Percentiles rank a stretch among this genome's conserved stretches.
Evolutionary conservation across 768 basidiomycete species (phyloP).

Genomic region (Chalciporus piperatus): DNA sequence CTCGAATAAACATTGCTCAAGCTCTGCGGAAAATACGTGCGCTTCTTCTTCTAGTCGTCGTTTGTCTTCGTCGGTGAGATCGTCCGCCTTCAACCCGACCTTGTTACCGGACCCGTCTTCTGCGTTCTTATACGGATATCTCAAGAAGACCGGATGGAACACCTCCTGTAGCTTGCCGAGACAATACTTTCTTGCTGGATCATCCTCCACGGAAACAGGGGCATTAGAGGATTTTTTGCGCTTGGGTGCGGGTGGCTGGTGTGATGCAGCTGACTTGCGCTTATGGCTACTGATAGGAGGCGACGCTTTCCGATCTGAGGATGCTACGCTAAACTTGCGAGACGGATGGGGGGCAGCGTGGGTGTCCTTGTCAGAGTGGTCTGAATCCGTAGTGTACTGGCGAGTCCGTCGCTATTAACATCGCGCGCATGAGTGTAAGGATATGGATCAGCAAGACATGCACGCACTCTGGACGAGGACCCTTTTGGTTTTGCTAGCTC

Average conservation of each 20-base stretch:
- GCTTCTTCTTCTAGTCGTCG: slow-evolving; percentile 53
- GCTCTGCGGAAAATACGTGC: slow-evolving; percentile 61
- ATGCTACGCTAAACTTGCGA: slow-evolving; percentile 17
- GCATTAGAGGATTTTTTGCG: slow-evolving; percentile 48
- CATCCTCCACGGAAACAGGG: slow-evolving; percentile 47
- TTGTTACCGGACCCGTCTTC: slow-evolving; percentile 32
- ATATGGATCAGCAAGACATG: slow-evolving; percentile 7
- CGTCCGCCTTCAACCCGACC: slow-evolving; percentile 46
- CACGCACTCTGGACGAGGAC: slow-evolving; percentile 44
- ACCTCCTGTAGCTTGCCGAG: slow-evolving; percentile 71
- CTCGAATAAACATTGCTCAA: slow-evolving; percentile 77
- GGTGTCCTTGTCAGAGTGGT: slow-evolving; percentile 33
- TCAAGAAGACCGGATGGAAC: slow-evolving; percentile 65
- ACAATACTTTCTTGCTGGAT: slow-evolving; percentile 78
- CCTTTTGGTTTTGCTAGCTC: slow-evolving; percentile 33
- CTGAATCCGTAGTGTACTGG: slow-evolving; percentile 44
- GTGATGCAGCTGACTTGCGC: slow-evolving; percentile 49
- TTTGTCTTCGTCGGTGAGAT: slow-evolving; percentile 61
- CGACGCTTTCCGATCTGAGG: slow-evolving; percentile 21
- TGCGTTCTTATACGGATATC: slow-evolving; percentile 56
- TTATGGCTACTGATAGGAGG: slow-evolving; percentile 35
- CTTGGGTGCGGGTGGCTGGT: slow-evolving; percentile 38
- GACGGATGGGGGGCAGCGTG: slow-evolving; percentile 6
- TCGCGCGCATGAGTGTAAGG: slow-evolving; percentile 10
- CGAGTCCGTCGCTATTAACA: slow-evolving; percentile 42